Percentiles rank a stretch among this genome's conserved stretches.
These are phyloP conservation scores for Dryas octopetala DNA, from an alignment of 306 rosid species.

Conservation along the genomic window DNA sequence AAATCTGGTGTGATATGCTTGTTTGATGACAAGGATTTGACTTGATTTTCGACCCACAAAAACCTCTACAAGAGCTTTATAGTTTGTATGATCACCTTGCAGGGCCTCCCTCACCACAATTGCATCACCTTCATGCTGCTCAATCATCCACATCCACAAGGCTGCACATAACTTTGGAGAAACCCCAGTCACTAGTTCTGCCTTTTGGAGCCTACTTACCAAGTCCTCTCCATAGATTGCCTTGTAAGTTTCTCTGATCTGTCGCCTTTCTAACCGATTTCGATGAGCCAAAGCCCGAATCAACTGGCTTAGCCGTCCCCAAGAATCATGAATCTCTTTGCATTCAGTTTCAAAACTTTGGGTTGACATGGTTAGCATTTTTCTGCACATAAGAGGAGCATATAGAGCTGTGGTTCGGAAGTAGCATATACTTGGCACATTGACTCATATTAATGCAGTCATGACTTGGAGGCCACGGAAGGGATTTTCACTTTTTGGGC, in stretches of 20 bases:
- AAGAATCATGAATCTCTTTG: conserved; percentile 56
- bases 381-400: conserved; percentile 11
- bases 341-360: conserved; percentile 45
- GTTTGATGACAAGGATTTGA: conserved; percentile 58
- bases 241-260: conserved; percentile 50
- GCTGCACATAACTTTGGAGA: conserved; percentile 38
- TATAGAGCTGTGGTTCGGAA: not conserved
- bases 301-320: conserved; percentile 33
- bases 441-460: conserved; percentile 14
- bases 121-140: conserved; percentile 64
- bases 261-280: conserved; percentile 41
- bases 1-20: conserved; percentile 54
- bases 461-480: conserved; percentile 50
- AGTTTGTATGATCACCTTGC: conserved; percentile 43
- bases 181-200: conserved; percentile 2
- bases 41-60: conserved; percentile 70
- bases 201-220: conserved; percentile 32
- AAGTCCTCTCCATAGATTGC: conserved; percentile 62
- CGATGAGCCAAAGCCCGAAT: conserved; percentile 43
- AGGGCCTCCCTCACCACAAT: conserved; percentile 49
- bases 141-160: conserved; percentile 62
- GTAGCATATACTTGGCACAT: too few relatives aligned
- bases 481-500: conserved; percentile 30
- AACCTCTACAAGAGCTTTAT: conserved; percentile 57
- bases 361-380: conserved; percentile 36